Evolutionary conservation across 176 grass and related monocot genomes (phyloP), one percentile per base, ranked within the genome.

Genomic region (Ensete glaucum): DNA sequence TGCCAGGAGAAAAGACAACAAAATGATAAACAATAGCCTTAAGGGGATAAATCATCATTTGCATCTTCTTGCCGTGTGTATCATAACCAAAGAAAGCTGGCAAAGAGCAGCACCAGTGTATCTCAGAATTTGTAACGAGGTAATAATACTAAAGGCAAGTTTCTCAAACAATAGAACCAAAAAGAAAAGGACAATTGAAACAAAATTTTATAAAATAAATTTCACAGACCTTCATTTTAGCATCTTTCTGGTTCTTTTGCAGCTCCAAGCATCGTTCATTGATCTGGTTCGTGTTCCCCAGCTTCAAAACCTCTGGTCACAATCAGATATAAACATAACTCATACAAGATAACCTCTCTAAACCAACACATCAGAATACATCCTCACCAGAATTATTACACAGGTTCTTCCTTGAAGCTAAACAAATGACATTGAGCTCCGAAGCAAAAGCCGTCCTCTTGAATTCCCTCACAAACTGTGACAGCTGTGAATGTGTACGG

Each of bases 331-430:
- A 78, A 53, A 52, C 12, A 73, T 25, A 20, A 23, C 8, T 78
- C 24, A 11, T 62, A 9, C 1, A 81, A 75, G 34, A 81, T 73
- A 51, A 51, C 17, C 59, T 1, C 3, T 6, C 2, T 67, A 54
- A 53, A 27, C 6, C 54, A 77, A 54, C 55, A 64, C 25, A 78
- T 21, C 11, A 62, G 12, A 82, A 81, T n/a, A 6, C 9, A 50
- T n/a, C 14, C 78, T 86, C 53, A 97, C 90, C 85, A 43, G 74
- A 77, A 80, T 97, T 97, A 58, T 85, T 84, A 74, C 94, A 93
- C 12, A 97, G 11, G 51, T 93, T 97, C 80, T 91, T 97, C 82
- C 94, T 97, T 52, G 94, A 97, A 20, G 90, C 94, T 80, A 97
- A 88, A 82, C 88, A 93, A 66, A 83, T 82, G 2, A 81, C 72